A percentile compares a stretch with the other conserved stretches of the same genome.
phyloP scores from a whole-genome alignment of 225 moss, liverwort and hornwort genomes.

The Marchantia paleacea region DNA sequence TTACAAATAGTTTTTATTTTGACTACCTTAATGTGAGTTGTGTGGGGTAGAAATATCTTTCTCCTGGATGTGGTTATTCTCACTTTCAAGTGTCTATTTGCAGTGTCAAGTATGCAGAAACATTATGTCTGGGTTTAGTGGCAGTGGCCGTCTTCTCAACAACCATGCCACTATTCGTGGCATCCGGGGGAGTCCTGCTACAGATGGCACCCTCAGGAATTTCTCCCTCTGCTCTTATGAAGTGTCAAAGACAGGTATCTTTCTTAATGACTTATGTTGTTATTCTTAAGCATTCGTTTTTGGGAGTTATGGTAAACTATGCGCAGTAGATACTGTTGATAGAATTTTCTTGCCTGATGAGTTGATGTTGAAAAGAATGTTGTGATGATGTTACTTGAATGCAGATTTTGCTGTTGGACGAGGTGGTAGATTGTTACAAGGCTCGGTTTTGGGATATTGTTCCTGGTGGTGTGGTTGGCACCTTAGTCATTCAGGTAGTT shows the following conservation, averaged over 20 bases:
- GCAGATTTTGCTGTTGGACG: conserved; percentile 79
- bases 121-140: conserved; percentile 77
- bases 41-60: background rate
- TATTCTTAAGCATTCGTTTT: background rate
- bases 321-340: background rate
- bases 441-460: conserved; percentile 91
- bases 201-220: conserved; percentile 89
- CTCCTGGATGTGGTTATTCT: background rate
- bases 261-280: background rate
- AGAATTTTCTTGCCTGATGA: background rate
- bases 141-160: conserved; percentile 67
- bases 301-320: background rate
- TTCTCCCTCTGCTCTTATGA: conserved; percentile 72
- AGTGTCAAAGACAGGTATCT: conserved; percentile 78
- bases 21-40: background rate
- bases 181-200: conserved; percentile 76
- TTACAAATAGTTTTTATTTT: no score
- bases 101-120: conserved; percentile 90
- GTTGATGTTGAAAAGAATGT: background rate
- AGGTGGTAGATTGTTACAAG: conserved; percentile 77
- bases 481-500: conserved; percentile 65
- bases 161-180: conserved; percentile 74
- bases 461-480: conserved; percentile 85
- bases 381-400: background rate
- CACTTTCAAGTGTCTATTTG: conserved; percentile 5